Percentiles rank a stretch among this genome's conserved stretches.
These are phyloP conservation scores for Macrophomina pseudophaseolina DNA, from an alignment of 2,329 filamentous ascomycete genomes.

Conservation along the genomic window DNA sequence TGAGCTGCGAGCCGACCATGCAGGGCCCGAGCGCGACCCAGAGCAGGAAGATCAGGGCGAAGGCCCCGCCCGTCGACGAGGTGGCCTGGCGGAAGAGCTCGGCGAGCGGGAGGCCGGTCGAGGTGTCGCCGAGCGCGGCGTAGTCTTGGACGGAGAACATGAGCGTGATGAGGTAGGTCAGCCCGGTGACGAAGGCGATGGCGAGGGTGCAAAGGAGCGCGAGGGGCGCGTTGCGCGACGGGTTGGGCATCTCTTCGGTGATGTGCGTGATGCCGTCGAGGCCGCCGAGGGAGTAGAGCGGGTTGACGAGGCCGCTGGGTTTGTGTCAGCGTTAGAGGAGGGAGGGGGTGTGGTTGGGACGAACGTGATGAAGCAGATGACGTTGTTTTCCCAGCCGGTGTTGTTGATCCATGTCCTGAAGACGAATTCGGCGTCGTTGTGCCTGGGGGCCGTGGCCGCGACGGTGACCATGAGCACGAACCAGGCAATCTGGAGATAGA, in stretches of 20 bases:
- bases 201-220: conserved; percentile 50
- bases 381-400: conserved; percentile 56
- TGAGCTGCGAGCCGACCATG: conserved; percentile 45
- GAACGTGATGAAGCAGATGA: conserved; percentile 30
- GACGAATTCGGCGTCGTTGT: conserved; percentile 56
- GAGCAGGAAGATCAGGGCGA: conserved; percentile 50
- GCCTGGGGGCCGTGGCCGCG: conserved; percentile 51
- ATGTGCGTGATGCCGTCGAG: conserved; percentile 28
- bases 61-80: conserved; percentile 47
- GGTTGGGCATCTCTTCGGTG: conserved; percentile 29
- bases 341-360: neutral
- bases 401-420: conserved; percentile 60
- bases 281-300: conserved; percentile 24
- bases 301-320: conserved; percentile 25
- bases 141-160: conserved; percentile 60
- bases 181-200: conserved; percentile 57
- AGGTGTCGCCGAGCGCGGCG: conserved; percentile 45
- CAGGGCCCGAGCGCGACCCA: conserved; percentile 53
- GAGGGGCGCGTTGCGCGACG: conserved; percentile 47
- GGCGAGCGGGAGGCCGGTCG: conserved; percentile 51
- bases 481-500: conserved; percentile 26
- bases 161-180: conserved; percentile 57
- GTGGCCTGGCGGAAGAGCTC: conserved; percentile 56
- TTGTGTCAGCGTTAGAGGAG: neutral
- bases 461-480: conserved; percentile 56